phyloP scores from a whole-genome alignment of 1,284 basidiomycete species.

The Cryptococcus neoformans region DNA sequence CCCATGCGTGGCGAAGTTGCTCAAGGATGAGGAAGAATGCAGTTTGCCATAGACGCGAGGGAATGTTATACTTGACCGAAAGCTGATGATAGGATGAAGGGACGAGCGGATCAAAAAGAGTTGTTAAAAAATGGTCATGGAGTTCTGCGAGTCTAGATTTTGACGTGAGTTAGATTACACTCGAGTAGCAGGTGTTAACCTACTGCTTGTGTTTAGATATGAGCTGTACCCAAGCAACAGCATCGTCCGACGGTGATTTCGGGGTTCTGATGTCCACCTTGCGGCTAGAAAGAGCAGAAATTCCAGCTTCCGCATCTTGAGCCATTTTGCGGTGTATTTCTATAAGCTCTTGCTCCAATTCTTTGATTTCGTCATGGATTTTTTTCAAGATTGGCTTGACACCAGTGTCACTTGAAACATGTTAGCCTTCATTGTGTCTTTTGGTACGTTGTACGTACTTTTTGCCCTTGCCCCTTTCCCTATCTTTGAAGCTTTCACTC shows the following conservation, averaged over 20 bases:
- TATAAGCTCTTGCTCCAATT: constrained; percentile 46
- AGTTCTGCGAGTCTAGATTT: constrained; percentile 71
- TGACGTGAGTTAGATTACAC: background rate
- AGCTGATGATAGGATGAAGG: constrained; percentile 84
- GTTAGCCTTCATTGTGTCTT: background rate
- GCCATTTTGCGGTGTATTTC: constrained; percentile 48
- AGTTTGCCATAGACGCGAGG: constrained; percentile 86
- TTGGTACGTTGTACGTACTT: constrained; percentile 16
- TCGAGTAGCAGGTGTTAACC: constrained; percentile 7
- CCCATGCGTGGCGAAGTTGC: constrained; percentile 75
- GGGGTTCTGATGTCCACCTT: constrained; percentile 14
- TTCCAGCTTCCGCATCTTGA: constrained; percentile 42
- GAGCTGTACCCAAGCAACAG: constrained; percentile 46
- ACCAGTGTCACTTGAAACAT: constrained; percentile 44
- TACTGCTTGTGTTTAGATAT: constrained; percentile 47
- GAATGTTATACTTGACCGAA: constrained; percentile 91
- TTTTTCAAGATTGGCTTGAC: constrained; percentile 47
- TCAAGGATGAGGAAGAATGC: constrained; percentile 89
- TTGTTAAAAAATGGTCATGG: constrained; percentile 81
- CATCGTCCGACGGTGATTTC: constrained; percentile 19
- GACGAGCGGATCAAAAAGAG: constrained; percentile 79
- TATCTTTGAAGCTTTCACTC: constrained; percentile 49
- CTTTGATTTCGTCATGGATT: constrained; percentile 46
- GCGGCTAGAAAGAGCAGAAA: constrained; percentile 26
- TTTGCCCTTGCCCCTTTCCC: constrained; percentile 44